These are phyloP conservation scores for Xylaria bambusicola DNA, from an alignment of 495 filamentous ascomycete species.

Conservation along the genomic window DNA sequence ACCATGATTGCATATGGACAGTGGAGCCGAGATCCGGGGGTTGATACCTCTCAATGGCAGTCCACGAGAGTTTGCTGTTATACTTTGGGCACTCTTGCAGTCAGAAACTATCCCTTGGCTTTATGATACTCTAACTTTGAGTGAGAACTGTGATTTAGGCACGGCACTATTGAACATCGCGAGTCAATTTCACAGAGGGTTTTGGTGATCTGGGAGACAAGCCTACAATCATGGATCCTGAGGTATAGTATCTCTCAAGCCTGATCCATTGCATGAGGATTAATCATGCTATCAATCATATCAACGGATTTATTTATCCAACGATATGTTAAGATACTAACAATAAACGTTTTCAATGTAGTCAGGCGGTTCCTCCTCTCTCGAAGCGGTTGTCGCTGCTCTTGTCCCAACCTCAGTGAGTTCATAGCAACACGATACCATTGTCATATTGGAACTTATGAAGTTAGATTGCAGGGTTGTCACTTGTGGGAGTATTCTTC, in stretches of 20 bases:
- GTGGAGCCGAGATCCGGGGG: too few species aligned
- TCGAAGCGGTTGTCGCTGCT: slow-evolving; percentile 29
- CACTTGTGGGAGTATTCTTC: slow-evolving; percentile 32
- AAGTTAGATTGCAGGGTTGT: slow-evolving; percentile 21
- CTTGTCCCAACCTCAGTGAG: slow-evolving; percentile 34
- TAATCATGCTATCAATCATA: background rate
- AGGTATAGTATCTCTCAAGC: slow-evolving; percentile 12
- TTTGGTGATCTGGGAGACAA: background rate
- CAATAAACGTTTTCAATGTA: slow-evolving; percentile 14
- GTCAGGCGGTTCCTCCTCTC: slow-evolving; percentile 32
- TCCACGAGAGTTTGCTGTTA: too few species aligned
- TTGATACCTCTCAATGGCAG: too few species aligned
- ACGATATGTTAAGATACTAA: too few species aligned
- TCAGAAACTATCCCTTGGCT: background rate
- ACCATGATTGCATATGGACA: too few species aligned
- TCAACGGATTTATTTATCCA: background rate
- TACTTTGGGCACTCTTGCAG: too few species aligned
- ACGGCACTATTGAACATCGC: background rate
- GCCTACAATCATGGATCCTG: background rate
- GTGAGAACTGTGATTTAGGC: background rate
- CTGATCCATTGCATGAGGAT: background rate
- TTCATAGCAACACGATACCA: too few species aligned
- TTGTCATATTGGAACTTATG: background rate
- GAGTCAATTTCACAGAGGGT: background rate
- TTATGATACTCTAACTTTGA: background rate